phyloP scores from a whole-genome alignment of 495 filamentous ascomycete species.

The Clohesyomyces aquaticus region DNA sequence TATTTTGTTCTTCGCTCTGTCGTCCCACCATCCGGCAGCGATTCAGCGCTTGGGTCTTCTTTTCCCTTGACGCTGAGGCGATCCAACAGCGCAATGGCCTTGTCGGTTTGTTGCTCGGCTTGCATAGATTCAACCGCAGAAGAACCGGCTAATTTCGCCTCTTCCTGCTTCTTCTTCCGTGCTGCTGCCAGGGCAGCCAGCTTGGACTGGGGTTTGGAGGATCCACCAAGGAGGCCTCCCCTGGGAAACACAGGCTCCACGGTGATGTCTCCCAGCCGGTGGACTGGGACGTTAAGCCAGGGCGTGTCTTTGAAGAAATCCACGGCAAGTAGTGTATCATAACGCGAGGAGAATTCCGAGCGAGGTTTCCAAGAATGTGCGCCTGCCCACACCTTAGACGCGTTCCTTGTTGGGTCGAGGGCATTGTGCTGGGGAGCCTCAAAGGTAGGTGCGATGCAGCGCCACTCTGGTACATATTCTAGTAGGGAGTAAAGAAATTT shows the following conservation, averaged over 20 bases:
- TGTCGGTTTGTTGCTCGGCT: slow-evolving; percentile 24
- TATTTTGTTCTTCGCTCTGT: slow-evolving; percentile 21
- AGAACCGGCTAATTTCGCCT: slow-evolving; percentile 53
- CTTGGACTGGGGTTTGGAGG: slow-evolving; percentile 77
- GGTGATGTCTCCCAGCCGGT: slow-evolving; percentile 69
- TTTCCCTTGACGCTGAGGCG: slow-evolving; percentile 35
- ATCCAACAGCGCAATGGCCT: slow-evolving; percentile 43
- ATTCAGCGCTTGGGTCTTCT: not conserved
- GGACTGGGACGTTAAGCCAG: slow-evolving; percentile 76
- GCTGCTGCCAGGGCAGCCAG: slow-evolving; percentile 86
- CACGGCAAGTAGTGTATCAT: slow-evolving; percentile 44
- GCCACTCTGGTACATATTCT: slow-evolving; percentile 10
- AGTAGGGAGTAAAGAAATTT: slow-evolving; percentile 12
- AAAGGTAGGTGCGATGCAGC: slow-evolving; percentile 17
- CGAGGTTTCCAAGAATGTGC: slow-evolving; percentile 2
- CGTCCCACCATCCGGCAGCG: not conserved
- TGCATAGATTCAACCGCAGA: slow-evolving; percentile 22
- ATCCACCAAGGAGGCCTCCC: slow-evolving; percentile 75
- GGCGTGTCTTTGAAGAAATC: slow-evolving; percentile 83
- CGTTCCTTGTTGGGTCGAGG: slow-evolving; percentile 7
- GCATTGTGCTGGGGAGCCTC: not conserved
- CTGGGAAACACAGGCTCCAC: slow-evolving; percentile 63
- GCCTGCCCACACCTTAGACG: slow-evolving; percentile 39
- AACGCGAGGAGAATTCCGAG: not conserved
- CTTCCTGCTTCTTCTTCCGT: slow-evolving; percentile 80